Percentiles rank a stretch among this genome's conserved stretches.
These are phyloP conservation scores for Dictyostelium citrinum DNA, from an alignment of 78 protist species.

Conservation along the genomic window DNA sequence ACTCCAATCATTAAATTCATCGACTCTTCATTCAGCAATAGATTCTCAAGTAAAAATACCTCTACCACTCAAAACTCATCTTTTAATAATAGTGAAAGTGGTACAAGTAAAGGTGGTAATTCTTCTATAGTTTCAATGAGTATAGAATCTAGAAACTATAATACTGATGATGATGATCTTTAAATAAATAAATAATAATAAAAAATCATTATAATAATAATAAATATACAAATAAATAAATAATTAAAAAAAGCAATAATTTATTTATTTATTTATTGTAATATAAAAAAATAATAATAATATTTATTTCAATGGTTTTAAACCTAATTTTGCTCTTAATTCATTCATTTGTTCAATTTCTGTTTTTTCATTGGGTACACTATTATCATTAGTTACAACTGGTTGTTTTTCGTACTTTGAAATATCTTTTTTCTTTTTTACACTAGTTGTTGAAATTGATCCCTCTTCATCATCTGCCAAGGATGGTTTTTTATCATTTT, in stretches of 20 bases:
- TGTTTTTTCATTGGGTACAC: not conserved
- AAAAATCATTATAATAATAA: no score
- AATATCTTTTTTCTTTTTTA: slow-evolving; percentile 58
- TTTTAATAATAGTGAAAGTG: not conserved
- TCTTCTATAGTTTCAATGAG: not conserved
- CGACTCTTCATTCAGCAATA: not conserved
- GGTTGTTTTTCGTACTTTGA: slow-evolving; percentile 52
- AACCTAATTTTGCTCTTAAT: slow-evolving; percentile 61
- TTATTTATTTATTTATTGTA: no score
- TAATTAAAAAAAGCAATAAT: no score
- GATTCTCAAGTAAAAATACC: not conserved
- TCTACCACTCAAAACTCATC: not conserved
- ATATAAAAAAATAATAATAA: not conserved
- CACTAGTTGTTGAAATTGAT: not conserved
- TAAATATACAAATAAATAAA: not conserved
- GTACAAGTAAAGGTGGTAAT: not conserved
- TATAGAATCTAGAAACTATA: not conserved
- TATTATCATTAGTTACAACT: not conserved
- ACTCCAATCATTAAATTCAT: not conserved
- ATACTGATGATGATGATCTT: not conserved
- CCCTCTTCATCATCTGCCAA: not conserved
- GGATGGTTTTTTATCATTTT: not conserved
- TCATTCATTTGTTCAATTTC: slow-evolving; percentile 77
- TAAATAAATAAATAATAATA: not conserved
- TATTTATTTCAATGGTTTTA: slow-evolving; percentile 40